Base-by-base conservation (phyloP, 495 filamentous ascomycete species). In the Ascobolus immersus region DNA sequence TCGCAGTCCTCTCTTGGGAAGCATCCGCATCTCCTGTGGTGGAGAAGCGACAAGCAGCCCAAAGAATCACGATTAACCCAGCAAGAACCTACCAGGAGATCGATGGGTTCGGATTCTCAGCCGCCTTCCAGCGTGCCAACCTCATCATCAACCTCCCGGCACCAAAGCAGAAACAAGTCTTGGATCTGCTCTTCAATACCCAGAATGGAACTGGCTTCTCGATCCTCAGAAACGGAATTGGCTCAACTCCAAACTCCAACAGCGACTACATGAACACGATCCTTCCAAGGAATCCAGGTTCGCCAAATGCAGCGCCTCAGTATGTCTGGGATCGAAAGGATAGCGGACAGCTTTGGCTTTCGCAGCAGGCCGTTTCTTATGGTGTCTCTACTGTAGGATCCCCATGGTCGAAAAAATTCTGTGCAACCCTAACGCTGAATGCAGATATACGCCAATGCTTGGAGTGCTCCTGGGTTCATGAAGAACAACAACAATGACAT, bases 141-240 rank as follows among this genome's bases (percentile, higher is more conserved):
- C 44, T 62, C 14, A 56, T 64, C 46, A 54, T 55, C 29, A 58
- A 60, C 44, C 53, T 64, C 40, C 43, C 49, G 12, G 53, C 54
- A 44, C 46, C 44, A 8, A 57, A 59, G 43, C 53, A 61, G 40
- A 45, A 50, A 4, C 36, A 53, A 35, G 52, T 55, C 5, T 48
- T 64, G 4, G 61, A 67, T 38, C 51, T 56, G 9, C 55, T 69
- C 17, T 67, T 66, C 51, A 59, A 55, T 47, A 50, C 50, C 12
- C 55, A 52, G 4, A 51, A 46, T 0, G 64, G 62, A 3, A 64
- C 64, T 0, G 65, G 62, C 2, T 50, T 69, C 33, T 53, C 56
- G 15, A 66, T 69, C 40, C 38, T 69, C 24, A 60, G 64, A 5
- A 65, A 62, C 38, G 59, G 65, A 14, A 62, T 69, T 43, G 63